Evolutionary conservation across 371 early-diverging fungal species (phyloP).

Genomic region (Mortierella polycephala): DNA sequence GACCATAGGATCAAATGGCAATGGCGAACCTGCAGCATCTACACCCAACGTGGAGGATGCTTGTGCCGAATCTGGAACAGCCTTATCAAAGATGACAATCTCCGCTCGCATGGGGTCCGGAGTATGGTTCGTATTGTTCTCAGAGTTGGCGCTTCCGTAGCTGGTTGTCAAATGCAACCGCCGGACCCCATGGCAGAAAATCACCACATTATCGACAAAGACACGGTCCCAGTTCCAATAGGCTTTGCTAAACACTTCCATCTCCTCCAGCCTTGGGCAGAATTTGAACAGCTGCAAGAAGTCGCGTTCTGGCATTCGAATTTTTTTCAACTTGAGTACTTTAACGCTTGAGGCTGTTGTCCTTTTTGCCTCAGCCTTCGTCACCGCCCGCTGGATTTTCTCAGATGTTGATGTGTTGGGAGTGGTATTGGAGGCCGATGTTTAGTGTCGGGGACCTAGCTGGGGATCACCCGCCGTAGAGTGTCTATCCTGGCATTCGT

Average conservation of each 20-base stretch:
- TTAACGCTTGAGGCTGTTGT: slow-evolving; percentile 16
- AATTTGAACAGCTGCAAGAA: slow-evolving; percentile 14
- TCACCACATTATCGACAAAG: slow-evolving; percentile 17
- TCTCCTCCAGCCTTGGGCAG: slow-evolving; percentile 23
- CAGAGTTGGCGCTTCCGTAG: not conserved
- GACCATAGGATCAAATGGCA: slow-evolving; percentile 17
- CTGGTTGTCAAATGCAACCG: slow-evolving; percentile 32
- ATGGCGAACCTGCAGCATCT: not conserved
- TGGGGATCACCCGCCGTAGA: no score
- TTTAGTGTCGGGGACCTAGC: not conserved
- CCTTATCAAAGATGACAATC: slow-evolving; percentile 10
- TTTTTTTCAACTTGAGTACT: slow-evolving; percentile 26
- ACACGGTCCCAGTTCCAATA: slow-evolving; percentile 16
- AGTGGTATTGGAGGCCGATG: not conserved
- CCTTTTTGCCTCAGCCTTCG: not conserved
- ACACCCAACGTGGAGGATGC: not conserved
- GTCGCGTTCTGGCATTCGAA: slow-evolving; percentile 18
- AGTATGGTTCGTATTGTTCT: not conserved
- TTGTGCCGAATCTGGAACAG: not conserved
- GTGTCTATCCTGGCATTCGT: no score
- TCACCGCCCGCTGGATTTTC: not conserved
- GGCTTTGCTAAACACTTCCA: slow-evolving; percentile 27
- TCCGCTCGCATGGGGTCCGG: slow-evolving; percentile 7
- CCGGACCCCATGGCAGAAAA: slow-evolving; percentile 13
- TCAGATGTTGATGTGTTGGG: not conserved